Percentiles rank a stretch among this genome's conserved stretches.
phyloP scores from a whole-genome alignment of 1,284 basidiomycete species.

The Fomitopsis schrenkii region DNA sequence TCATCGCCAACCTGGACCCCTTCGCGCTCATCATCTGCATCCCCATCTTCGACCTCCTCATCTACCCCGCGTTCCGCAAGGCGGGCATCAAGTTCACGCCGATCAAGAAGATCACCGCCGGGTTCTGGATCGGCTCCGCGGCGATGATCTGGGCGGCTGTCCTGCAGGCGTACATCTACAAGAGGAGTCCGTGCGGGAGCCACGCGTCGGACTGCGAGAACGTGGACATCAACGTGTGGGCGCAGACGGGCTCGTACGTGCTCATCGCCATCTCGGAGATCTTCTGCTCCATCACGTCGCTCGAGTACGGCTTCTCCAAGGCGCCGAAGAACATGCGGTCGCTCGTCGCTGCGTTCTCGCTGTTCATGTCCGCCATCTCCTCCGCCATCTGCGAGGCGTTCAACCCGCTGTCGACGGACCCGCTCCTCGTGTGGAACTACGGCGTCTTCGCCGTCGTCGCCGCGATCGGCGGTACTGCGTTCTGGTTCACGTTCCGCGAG shows the following conservation, averaged over 20 bases:
- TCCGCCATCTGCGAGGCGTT: slow-evolving; percentile 70
- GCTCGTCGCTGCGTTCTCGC: slow-evolving; percentile 69
- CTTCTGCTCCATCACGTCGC: slow-evolving; percentile 72
- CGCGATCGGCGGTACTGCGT: slow-evolving; percentile 40
- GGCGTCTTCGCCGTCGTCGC: slow-evolving; percentile 37
- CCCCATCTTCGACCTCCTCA: slow-evolving; percentile 58
- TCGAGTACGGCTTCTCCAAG: slow-evolving; percentile 90
- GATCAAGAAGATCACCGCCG: slow-evolving; percentile 70
- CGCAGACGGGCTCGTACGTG: slow-evolving; percentile 30
- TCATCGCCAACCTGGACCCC: slow-evolving; percentile 79
- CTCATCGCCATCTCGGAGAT: slow-evolving; percentile 61
- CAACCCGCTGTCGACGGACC: slow-evolving; percentile 41
- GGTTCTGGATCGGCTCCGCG: slow-evolving; percentile 61
- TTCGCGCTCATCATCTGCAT: slow-evolving; percentile 73
- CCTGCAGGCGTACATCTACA: slow-evolving; percentile 76
- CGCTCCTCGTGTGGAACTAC: slow-evolving; percentile 53
- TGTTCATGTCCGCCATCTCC: slow-evolving; percentile 67
- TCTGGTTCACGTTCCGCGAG: slow-evolving; percentile 59
- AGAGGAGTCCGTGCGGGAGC: slow-evolving; percentile 63
- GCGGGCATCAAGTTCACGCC: slow-evolving; percentile 66
- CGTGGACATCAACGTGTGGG: slow-evolving; percentile 18
- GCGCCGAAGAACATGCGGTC: slow-evolving; percentile 80
- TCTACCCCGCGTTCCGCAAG: slow-evolving; percentile 71
- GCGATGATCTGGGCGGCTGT: slow-evolving; percentile 69
- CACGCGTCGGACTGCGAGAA: slow-evolving; percentile 49